A percentile compares a stretch with the other conserved stretches of the same genome.
Evolutionary conservation across 768 basidiomycete species (phyloP).

Genomic region (Lyophyllum semitale): DNA sequence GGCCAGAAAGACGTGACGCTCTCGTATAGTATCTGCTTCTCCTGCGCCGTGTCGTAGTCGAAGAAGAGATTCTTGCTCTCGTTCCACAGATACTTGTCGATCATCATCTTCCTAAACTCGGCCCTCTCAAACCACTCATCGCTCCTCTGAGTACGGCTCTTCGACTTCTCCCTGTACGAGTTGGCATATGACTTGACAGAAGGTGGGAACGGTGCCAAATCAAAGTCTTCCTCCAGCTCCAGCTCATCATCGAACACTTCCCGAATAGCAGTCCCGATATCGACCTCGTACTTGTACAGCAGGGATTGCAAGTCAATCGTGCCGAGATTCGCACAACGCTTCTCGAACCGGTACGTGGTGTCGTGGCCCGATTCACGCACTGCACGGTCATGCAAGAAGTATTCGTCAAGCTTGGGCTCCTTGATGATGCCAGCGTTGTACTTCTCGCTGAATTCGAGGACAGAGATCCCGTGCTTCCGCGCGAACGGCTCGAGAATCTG

Average conservation of each 20-base stretch:
- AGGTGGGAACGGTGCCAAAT: conserved; percentile 89
- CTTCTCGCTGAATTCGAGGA: conserved; percentile 95
- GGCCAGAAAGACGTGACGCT: conserved; percentile 97
- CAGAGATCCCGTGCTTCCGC: conserved; percentile 85
- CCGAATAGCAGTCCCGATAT: conserved; percentile 96
- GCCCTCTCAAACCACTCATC: conserved; percentile 95
- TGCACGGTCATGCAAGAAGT: conserved; percentile 95
- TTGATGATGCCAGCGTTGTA: conserved; percentile 85
- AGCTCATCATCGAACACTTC: conserved; percentile 94
- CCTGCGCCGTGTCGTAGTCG: conserved; percentile 92
- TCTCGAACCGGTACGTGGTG: conserved; percentile 96
- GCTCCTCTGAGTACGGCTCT: conserved; percentile 63
- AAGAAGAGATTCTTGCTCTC: conserved; percentile 93
- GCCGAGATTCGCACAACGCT: conserved; percentile 94
- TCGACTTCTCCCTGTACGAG: conserved; percentile 60
- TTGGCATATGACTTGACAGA: conserved; percentile 69
- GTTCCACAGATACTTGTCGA: conserved; percentile 97
- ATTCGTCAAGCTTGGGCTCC: conserved; percentile 92
- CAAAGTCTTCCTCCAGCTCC: conserved; percentile 91
- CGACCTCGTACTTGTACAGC: conserved; percentile 97
- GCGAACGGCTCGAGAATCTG: conserved; percentile 97
- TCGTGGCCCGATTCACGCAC: conserved; percentile 97
- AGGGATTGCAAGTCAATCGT: conserved; percentile 96
- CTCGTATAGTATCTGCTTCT: conserved; percentile 93
- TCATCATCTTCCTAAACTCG: conserved; percentile 76